These are phyloP conservation scores for Microcyclospora pomicola DNA, from an alignment of 2,329 filamentous ascomycete genomes.

Conservation along the genomic window DNA sequence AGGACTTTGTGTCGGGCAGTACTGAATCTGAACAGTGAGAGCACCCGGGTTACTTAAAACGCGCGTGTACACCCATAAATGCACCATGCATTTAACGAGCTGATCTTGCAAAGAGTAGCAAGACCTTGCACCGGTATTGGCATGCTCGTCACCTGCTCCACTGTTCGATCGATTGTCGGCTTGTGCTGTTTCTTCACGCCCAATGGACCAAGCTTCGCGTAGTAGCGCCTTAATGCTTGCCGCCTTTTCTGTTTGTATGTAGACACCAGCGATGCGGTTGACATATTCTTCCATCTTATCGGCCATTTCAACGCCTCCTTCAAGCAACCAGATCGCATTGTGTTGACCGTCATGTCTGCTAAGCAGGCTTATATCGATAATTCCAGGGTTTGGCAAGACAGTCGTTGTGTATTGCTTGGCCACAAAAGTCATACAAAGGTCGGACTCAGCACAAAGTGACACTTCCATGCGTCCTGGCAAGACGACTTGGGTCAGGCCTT, in stretches of 20 bases:
- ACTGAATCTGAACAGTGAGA: slow-evolving; percentile 36
- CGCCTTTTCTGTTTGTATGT: slow-evolving; percentile 37
- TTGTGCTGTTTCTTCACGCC: slow-evolving; percentile 9
- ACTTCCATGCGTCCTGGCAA: slow-evolving; percentile 41
- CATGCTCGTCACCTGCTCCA: background rate
- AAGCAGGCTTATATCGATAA: background rate
- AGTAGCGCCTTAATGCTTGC: slow-evolving; percentile 39
- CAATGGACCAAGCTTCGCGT: slow-evolving; percentile 14
- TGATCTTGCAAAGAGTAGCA: slow-evolving; percentile 25
- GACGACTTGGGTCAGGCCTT: slow-evolving; percentile 34
- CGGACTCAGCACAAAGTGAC: slow-evolving; percentile 35
- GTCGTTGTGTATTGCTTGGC: slow-evolving; percentile 9
- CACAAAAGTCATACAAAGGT: slow-evolving; percentile 11
- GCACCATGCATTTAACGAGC: slow-evolving; percentile 37
- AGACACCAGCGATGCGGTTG: slow-evolving; percentile 8
- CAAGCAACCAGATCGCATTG: slow-evolving; percentile 7
- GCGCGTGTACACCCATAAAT: slow-evolving; percentile 43
- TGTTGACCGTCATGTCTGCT: background rate
- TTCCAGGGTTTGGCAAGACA: background rate
- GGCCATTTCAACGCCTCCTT: slow-evolving; percentile 31
- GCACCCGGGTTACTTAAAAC: slow-evolving; percentile 34
- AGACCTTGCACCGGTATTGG: slow-evolving; percentile 2
- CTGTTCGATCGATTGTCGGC: background rate
- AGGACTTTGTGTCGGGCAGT: slow-evolving; percentile 23
- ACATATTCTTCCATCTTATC: slow-evolving; percentile 39